Evolutionary conservation across 2,329 filamentous ascomycete species (phyloP).

Genomic region (Sordariomycetes sp.): DNA sequence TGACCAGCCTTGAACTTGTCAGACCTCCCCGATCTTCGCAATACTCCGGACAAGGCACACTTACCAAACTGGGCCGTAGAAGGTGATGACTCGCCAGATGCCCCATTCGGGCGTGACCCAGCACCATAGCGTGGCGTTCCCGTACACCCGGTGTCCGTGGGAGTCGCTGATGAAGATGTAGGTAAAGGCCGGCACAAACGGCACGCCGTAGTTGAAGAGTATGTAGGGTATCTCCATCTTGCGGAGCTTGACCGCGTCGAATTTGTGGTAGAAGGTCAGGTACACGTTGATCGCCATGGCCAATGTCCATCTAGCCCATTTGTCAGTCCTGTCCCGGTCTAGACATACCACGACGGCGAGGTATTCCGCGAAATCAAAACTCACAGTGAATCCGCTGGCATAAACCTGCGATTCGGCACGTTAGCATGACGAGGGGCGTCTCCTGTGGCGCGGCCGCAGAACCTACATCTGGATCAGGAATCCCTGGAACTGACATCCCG

Average conservation of each 20-base stretch:
- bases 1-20: constrained; percentile 7
- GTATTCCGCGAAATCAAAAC: not conserved
- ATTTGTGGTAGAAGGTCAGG: constrained; percentile 64
- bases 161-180: constrained; percentile 49
- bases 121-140: constrained; percentile 67
- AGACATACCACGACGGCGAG: not conserved
- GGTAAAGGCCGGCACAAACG: constrained; percentile 51
- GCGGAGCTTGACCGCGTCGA: constrained; percentile 49
- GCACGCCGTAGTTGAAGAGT: constrained; percentile 55
- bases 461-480: constrained; percentile 75
- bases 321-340: not conserved
- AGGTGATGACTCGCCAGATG: constrained; percentile 56
- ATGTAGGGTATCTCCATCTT: constrained; percentile 58
- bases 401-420: not conserved
- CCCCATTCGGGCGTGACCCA: constrained; percentile 58
- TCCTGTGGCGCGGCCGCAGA: not conserved
- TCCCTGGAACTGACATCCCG: constrained; percentile 61
- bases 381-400: not conserved
- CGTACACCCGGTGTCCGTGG: constrained; percentile 48
- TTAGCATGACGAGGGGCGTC: not conserved
- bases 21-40: not conserved
- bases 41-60: constrained; percentile 14
- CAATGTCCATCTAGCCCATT: constrained; percentile 52
- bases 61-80: constrained; percentile 55
- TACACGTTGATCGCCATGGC: constrained; percentile 75